phyloP scores from a whole-genome alignment of 2,329 filamentous ascomycete genomes.

The Diaporthe vexans region DNA sequence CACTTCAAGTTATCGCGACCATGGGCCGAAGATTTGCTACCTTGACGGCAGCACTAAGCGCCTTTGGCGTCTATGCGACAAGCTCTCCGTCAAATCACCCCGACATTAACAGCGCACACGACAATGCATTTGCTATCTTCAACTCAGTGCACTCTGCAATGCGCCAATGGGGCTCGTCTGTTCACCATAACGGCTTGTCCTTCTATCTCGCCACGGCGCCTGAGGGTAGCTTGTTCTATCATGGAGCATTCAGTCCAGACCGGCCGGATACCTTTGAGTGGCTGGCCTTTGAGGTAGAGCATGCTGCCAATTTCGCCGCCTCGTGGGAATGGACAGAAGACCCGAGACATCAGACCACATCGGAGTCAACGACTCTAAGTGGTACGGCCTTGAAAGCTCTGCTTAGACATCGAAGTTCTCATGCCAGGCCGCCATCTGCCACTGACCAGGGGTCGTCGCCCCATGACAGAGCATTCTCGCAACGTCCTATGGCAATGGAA shows the following conservation, averaged over 20 bases:
- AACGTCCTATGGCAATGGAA: neutral
- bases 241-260: conserved; percentile 60
- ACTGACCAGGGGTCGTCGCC: neutral
- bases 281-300: conserved; percentile 75
- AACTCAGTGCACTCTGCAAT: conserved; percentile 40
- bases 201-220: conserved; percentile 71
- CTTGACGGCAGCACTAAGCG: no score
- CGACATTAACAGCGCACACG: conserved; percentile 1
- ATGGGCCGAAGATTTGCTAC: neutral
- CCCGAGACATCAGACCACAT: no score
- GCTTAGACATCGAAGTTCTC: neutral
- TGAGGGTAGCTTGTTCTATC: conserved; percentile 68
- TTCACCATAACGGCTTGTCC: conserved; percentile 75
- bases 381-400: neutral
- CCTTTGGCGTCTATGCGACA: neutral
- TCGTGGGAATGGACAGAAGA: conserved; percentile 26
- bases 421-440: neutral
- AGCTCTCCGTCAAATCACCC: neutral
- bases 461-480: neutral
- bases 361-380: neutral
- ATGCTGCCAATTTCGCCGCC: conserved; percentile 69
- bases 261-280: conserved; percentile 67
- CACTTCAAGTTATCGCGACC: no score
- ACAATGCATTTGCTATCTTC: conserved; percentile 39
- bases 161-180: conserved; percentile 69